Base-by-base conservation (phyloP, 2,329 filamentous ascomycete genomes). In the Colletotrichum sp. region DNA sequence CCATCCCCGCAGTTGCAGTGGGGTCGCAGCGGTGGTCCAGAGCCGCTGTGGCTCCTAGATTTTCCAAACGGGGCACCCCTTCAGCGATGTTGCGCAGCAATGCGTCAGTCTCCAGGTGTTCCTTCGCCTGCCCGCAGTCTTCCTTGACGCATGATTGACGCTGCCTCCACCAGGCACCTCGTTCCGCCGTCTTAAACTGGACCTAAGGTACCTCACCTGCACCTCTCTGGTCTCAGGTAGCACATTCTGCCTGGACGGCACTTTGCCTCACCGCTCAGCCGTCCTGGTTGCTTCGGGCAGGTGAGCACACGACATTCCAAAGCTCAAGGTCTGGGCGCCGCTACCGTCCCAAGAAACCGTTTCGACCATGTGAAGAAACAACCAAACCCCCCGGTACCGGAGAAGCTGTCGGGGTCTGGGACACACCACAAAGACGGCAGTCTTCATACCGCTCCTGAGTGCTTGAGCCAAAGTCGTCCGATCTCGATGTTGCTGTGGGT, bases 301-400 rank as follows among this genome's bases (percentile, higher is more conserved):
- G 65, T 76, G 74, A 49, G 64, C 74, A 76, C 74, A 69, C 71
- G 74, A 74, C 59, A 65, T 62, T 28, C 55, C 55, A 44, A 24
- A 60, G 26, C 39, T 36, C 55, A 32, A 44, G 67, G 34, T 57
- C 67, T 39, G 57, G 26, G 57, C 36, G 26, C 34, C 28, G 68
- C 21, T 52, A 18, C 36, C 57, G 32, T 52, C 32, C 28, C 9
- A 36, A 16, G 30, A 28, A 21, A 34, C 30, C 52, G 21, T 67
- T 62, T 18, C 36, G 52, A 57, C 52, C 55, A 72, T 68, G 34
- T 28, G n/a, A 66, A 49, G 55, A 34, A n/a, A 55, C 30, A 69
- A 44, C 30, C 44, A 32, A n/a, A 21, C 26, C 52, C 13, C 28
- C 44, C 32, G 32, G 39, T 74, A 67, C 69, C 52, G 65, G 34